phyloP scores from a whole-genome alignment of 352 stramenopile species.

The Phytophthora litchii region DNA sequence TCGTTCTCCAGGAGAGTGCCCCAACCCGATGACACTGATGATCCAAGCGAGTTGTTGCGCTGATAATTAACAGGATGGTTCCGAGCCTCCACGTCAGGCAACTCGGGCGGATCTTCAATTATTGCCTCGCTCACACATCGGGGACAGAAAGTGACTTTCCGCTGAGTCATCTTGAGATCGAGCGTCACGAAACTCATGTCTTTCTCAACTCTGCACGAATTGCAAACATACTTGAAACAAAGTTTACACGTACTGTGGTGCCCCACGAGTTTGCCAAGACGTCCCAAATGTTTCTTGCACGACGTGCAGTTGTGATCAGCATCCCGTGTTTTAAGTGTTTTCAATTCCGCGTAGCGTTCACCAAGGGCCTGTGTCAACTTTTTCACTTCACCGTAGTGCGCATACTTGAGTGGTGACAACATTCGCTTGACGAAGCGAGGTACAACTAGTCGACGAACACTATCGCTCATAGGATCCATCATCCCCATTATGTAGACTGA shows the following conservation, averaged over 20 bases:
- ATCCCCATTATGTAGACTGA: constrained; percentile 44
- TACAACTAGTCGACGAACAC: constrained; percentile 38
- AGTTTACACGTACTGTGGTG: constrained; percentile 32
- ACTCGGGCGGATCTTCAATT: constrained; percentile 11
- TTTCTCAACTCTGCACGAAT: constrained; percentile 30
- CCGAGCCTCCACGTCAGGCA: constrained; percentile 16
- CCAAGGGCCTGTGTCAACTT: constrained; percentile 43
- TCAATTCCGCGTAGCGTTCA: constrained; percentile 23
- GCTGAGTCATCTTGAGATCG: constrained; percentile 40
- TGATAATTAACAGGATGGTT: constrained; percentile 9
- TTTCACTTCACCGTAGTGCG: constrained; percentile 46
- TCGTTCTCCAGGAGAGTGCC: constrained; percentile 17
- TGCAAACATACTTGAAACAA: constrained; percentile 36
- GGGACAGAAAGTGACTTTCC: constrained; percentile 44
- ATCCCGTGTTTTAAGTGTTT: constrained; percentile 20
- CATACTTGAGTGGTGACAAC: constrained; percentile 35
- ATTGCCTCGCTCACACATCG: constrained; percentile 25
- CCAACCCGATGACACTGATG: constrained; percentile 28
- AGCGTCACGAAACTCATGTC: constrained; percentile 38
- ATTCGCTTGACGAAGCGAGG: constrained; percentile 39
- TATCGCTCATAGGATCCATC: constrained; percentile 28
- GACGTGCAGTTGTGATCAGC: constrained; percentile 15
- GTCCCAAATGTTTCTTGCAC: constrained; percentile 29
- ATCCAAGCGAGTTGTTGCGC: constrained; percentile 22
- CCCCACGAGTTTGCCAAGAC: constrained; percentile 20